These are phyloP conservation scores for Sporothrix sp. DNA, from an alignment of 2,329 filamentous ascomycete genomes.

Conservation along the genomic window DNA sequence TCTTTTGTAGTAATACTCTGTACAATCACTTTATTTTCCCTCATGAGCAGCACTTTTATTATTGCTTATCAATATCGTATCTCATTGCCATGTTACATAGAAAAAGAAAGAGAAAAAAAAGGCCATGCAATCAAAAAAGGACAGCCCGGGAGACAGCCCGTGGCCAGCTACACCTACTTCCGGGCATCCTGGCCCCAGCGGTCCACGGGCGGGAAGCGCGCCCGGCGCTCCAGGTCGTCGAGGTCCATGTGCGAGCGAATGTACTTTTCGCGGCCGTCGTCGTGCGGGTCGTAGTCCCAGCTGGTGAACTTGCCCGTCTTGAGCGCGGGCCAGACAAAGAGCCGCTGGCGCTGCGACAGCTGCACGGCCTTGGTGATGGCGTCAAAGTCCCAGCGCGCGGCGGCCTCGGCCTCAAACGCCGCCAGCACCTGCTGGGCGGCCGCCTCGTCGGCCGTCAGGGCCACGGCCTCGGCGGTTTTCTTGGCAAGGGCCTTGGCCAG, in stretches of 20 bases:
- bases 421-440: conserved; percentile 43
- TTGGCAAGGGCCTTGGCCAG: conserved; percentile 42
- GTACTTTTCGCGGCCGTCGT: conserved; percentile 63
- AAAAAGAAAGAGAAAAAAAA: background rate
- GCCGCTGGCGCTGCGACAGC: conserved; percentile 66
- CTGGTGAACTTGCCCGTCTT: conserved; percentile 64
- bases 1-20: background rate
- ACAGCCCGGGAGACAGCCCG: background rate
- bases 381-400: conserved; percentile 70
- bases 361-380: conserved; percentile 66
- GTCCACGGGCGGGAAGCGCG: conserved; percentile 60
- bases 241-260: conserved; percentile 76
- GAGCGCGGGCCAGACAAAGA: conserved; percentile 70
- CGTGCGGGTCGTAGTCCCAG: conserved; percentile 76
- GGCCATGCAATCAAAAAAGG: background rate
- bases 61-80: too few species aligned
- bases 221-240: conserved; percentile 68
- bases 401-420: conserved; percentile 65
- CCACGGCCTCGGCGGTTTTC: conserved; percentile 21
- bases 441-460: conserved; percentile 32
- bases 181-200: conserved; percentile 39
- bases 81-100: too few species aligned
- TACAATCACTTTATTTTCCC: too few species aligned
- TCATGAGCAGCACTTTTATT: too few species aligned
- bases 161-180: background rate